Evolutionary conservation across 305 asterid species (phyloP).

Genomic region (Plantago lanceolata): DNA sequence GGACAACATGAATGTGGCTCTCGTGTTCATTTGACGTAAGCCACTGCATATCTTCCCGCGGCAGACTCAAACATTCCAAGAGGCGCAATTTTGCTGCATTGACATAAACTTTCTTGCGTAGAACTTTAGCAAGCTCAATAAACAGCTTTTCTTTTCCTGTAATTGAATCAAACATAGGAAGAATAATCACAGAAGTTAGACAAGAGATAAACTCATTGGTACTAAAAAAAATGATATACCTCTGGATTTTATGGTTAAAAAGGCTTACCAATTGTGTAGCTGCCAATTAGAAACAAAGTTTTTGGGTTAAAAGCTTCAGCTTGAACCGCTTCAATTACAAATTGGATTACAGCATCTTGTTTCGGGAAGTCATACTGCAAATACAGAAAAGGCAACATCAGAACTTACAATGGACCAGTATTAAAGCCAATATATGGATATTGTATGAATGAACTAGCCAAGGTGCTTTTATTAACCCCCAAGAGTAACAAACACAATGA

Average conservation of each 20-base stretch:
- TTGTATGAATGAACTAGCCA: background rate
- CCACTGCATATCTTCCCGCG: slow-evolving; percentile 73
- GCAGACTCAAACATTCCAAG: slow-evolving; percentile 70
- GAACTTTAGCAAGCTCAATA: slow-evolving; percentile 78
- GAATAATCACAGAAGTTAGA: background rate
- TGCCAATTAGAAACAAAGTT: slow-evolving; percentile 86
- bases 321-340: slow-evolving; percentile 89
- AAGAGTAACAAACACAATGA: no score
- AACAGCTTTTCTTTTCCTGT: slow-evolving; percentile 88
- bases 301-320: slow-evolving; percentile 91
- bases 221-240: background rate
- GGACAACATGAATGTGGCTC: slow-evolving; percentile 93
- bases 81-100: slow-evolving; percentile 68
- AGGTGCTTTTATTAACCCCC: no score
- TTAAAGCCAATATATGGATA: background rate
- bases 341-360: slow-evolving; percentile 83
- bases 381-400: slow-evolving; percentile 19
- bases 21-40: slow-evolving; percentile 72
- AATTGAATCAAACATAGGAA: slow-evolving; percentile 18
- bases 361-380: slow-evolving; percentile 93
- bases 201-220: slow-evolving; percentile 1
- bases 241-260: slow-evolving; percentile 8
- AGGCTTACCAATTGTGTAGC: slow-evolving; percentile 82
- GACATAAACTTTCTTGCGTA: slow-evolving; percentile 71
- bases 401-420: slow-evolving; percentile 9